Evolutionary conservation across 2,329 filamentous ascomycete genomes (phyloP).

Genomic region (Teratosphaeriaceae sp.): DNA sequence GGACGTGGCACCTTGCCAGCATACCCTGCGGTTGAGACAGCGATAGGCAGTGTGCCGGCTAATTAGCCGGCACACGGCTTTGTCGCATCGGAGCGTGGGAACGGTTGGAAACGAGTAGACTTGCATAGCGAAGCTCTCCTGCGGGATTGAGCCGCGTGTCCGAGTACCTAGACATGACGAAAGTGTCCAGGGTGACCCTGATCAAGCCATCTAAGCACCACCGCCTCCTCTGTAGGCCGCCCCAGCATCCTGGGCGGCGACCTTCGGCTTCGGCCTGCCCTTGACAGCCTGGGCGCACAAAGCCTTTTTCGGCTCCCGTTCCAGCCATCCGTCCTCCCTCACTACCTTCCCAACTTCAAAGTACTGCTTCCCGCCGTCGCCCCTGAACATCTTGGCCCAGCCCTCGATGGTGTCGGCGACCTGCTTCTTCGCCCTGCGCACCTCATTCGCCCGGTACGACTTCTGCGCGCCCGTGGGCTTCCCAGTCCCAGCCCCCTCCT

Average conservation of each 20-base stretch:
- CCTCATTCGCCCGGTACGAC: constrained; percentile 53
- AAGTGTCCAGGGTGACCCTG: too few relatives aligned
- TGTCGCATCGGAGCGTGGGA: too few relatives aligned
- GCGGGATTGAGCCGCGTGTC: too few relatives aligned
- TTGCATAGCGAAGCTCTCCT: too few relatives aligned
- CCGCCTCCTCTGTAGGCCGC: constrained; percentile 11
- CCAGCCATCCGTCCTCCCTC: constrained; percentile 55
- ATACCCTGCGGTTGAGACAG: too few relatives aligned
- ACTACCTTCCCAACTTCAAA: constrained; percentile 69
- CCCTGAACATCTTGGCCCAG: constrained; percentile 75
- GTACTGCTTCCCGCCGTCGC: constrained; percentile 69
- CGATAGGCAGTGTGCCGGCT: too few relatives aligned
- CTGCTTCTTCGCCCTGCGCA: constrained; percentile 55
- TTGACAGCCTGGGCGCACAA: constrained; percentile 55
- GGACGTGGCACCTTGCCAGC: too few relatives aligned
- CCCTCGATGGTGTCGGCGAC: constrained; percentile 64
- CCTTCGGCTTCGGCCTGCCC: constrained; percentile 46
- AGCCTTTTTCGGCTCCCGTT: constrained; percentile 38
- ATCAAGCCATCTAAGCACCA: neutral
- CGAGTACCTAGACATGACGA: too few relatives aligned
- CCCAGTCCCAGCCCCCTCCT: constrained; percentile 12
- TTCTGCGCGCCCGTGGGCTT: constrained; percentile 19
- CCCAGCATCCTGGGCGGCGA: constrained; percentile 13
- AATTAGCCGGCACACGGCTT: too few relatives aligned
- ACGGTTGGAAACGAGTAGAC: too few relatives aligned